A percentile compares a stretch with the other conserved stretches of the same genome.
phyloP scores from a whole-genome alignment of 371 early-diverging fungal species.

The Mortierella sp. region DNA sequence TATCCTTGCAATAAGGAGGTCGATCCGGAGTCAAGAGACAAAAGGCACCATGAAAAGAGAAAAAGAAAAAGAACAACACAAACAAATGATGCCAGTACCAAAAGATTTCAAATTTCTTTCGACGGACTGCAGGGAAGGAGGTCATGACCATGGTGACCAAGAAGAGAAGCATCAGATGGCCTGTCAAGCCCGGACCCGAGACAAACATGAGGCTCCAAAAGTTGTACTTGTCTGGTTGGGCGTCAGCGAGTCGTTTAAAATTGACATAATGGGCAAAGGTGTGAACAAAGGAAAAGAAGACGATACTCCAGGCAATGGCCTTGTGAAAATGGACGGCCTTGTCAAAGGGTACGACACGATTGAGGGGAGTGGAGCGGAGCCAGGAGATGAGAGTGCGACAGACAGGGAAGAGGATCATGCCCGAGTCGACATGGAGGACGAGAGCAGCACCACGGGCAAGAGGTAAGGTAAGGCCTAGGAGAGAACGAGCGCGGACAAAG shows the following conservation, averaged over 20 bases:
- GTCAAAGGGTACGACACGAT: constrained; percentile 79
- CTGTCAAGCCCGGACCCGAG: constrained; percentile 81
- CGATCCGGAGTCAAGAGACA: constrained; percentile 82
- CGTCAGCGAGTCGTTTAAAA: constrained; percentile 59
- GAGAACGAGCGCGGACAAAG: constrained; percentile 54
- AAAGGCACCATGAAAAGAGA: constrained; percentile 84
- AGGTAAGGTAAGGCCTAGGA: constrained; percentile 59
- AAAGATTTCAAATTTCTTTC: constrained; percentile 80
- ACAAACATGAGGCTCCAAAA: constrained; percentile 55
- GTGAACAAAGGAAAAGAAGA: constrained; percentile 79
- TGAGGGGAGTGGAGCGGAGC: constrained; percentile 75
- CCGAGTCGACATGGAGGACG: constrained; percentile 74
- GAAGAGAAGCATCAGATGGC: constrained; percentile 78
- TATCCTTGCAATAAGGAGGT: constrained; percentile 73
- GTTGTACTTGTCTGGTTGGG: constrained; percentile 21
- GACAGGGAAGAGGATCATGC: constrained; percentile 80
- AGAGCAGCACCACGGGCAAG: constrained; percentile 72
- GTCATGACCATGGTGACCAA: constrained; percentile 79
- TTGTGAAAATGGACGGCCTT: constrained; percentile 83
- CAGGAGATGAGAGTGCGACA: constrained; percentile 82
- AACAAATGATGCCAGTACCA: constrained; percentile 91
- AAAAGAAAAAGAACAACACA: constrained; percentile 79
- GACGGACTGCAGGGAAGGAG: constrained; percentile 66
- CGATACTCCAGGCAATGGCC: constrained; percentile 75
- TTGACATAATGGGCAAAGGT: constrained; percentile 76